Conservation (phyloP, 179 eudicot genomes). For the Camellia oleifera region DNA sequence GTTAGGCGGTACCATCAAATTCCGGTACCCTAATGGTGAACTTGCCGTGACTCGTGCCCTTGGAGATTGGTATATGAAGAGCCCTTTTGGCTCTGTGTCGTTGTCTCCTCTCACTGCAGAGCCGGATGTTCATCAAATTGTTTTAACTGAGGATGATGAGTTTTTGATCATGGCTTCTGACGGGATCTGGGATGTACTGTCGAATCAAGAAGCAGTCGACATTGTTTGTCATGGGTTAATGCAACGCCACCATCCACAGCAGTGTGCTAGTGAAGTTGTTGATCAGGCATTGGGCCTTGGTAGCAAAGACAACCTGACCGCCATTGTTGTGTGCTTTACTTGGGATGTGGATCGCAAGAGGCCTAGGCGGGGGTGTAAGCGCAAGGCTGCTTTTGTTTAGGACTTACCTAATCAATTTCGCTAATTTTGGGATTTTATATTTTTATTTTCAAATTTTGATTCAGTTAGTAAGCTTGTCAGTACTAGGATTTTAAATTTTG, state of each 20-base stretch:
- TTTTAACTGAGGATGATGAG: slow-evolving; percentile 55
- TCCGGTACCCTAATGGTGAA: slow-evolving; percentile 52
- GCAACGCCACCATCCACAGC: slow-evolving; percentile 39
- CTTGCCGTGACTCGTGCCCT: slow-evolving; percentile 62
- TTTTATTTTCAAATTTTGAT: too few relatives aligned
- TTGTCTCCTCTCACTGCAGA: slow-evolving; percentile 47
- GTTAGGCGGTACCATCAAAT: slow-evolving; percentile 41
- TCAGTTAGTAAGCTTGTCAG: too few relatives aligned
- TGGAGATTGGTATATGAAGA: slow-evolving; percentile 68
- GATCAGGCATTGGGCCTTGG: slow-evolving; percentile 23
- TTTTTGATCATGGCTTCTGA: slow-evolving; percentile 62
- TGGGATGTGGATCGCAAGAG: too few relatives aligned
- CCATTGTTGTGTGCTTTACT: slow-evolving; percentile 21
- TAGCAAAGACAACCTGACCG: slow-evolving; percentile 37
- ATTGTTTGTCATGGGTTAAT: slow-evolving; percentile 41
- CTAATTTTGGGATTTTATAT: too few relatives aligned
- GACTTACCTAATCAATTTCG: too few relatives aligned
- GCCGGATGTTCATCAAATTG: slow-evolving; percentile 41
- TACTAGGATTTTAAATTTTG: too few relatives aligned
- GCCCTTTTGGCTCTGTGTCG: slow-evolving; percentile 20
- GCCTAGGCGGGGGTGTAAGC: too few relatives aligned
- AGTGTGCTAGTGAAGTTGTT: slow-evolving; percentile 44
- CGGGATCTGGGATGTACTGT: slow-evolving; percentile 67
- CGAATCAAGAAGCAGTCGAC: slow-evolving; percentile 53
- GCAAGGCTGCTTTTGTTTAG: too few relatives aligned